phyloP scores from a whole-genome alignment of 2,329 filamentous ascomycete species.

The Colletotrichum cuscutae region DNA sequence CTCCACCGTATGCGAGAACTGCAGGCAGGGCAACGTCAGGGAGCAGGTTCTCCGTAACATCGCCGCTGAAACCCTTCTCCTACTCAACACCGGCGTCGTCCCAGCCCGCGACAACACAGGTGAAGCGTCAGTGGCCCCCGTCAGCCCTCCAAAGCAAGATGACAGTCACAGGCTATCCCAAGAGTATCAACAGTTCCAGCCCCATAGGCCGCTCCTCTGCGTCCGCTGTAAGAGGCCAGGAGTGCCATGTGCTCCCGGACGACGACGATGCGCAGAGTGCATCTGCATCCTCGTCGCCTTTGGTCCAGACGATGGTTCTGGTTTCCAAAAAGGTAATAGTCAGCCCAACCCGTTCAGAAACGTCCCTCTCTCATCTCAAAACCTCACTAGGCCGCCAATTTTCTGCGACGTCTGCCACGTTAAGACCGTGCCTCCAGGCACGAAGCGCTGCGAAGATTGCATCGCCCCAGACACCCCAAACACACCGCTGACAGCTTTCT shows the following conservation, averaged over 20 bases:
- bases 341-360: background rate
- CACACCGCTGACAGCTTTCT: background rate
- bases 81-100: background rate
- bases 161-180: background rate
- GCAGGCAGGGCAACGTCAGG: slow-evolving; percentile 7
- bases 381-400: background rate
- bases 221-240: background rate
- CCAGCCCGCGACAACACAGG: background rate
- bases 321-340: background rate
- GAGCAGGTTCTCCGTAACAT: background rate
- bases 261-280: slow-evolving; percentile 1
- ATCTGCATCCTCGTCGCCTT: slow-evolving; percentile 7
- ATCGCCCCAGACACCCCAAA: background rate
- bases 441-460: background rate
- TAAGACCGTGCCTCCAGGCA: background rate
- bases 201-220: background rate
- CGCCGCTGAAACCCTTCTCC: background rate
- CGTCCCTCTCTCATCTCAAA: background rate
- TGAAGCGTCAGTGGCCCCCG: no score
- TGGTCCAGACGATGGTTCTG: background rate
- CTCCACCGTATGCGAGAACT: background rate
- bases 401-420: background rate
- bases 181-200: background rate
- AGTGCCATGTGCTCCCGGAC: background rate
- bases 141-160: background rate